Evolutionary conservation across 2,329 filamentous ascomycete species (phyloP).

Genomic region (Aureobasidium namibiae): DNA sequence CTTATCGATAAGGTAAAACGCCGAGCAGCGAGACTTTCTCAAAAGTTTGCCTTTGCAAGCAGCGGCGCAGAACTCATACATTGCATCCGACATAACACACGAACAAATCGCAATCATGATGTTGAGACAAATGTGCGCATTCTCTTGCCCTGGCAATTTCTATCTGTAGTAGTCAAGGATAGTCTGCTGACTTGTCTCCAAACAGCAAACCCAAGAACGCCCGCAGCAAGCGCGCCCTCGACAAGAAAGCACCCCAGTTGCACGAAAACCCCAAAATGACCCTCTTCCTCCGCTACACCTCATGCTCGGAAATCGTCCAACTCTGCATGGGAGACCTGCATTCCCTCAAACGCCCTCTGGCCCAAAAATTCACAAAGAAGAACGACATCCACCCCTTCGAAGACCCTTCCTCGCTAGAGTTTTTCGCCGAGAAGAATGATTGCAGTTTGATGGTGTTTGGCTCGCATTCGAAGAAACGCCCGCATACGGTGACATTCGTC

Average conservation of each 20-base stretch:
- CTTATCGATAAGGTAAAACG: background rate
- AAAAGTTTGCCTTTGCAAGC: conserved; percentile 4
- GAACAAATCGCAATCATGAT: background rate
- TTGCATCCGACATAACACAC: background rate
- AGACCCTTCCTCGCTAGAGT: conserved; percentile 77
- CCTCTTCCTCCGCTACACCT: conserved; percentile 81
- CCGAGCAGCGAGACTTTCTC: background rate
- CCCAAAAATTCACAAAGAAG: conserved; percentile 93
- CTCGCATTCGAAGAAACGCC: conserved; percentile 86
- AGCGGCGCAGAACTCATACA: background rate
- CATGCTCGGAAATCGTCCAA: conserved; percentile 73
- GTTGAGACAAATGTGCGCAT: conserved; percentile 9
- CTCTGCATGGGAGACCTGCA: conserved; percentile 79
- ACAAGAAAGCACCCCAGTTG: conserved; percentile 82
- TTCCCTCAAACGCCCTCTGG: conserved; percentile 73
- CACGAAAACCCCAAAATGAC: conserved; percentile 85
- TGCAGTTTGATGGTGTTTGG: conserved; percentile 77
- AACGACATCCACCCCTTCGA: conserved; percentile 94
- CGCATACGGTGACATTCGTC: conserved; percentile 75
- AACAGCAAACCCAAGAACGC: conserved; percentile 55
- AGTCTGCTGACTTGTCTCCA: background rate
- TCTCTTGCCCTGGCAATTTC: background rate
- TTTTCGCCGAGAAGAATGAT: conserved; percentile 96
- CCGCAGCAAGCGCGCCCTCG: conserved; percentile 88
- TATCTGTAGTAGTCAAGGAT: background rate